phyloP scores from a whole-genome alignment of 164 flowering plant species.

The Umbilicus rupestris region DNA sequence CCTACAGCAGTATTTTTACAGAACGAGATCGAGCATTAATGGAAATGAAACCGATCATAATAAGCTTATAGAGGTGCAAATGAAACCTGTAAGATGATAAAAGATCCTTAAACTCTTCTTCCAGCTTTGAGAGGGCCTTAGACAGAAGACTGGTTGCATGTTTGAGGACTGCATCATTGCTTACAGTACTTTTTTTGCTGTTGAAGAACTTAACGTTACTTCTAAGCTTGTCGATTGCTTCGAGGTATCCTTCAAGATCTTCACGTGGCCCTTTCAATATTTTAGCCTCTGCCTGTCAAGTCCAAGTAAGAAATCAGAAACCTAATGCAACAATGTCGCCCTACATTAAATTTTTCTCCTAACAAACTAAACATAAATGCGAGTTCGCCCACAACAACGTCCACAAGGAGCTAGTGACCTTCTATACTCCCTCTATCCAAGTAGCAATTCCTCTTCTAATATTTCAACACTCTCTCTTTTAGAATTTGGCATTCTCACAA shows the following conservation, averaged over 20 bases:
- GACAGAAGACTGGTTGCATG: constrained; percentile 68
- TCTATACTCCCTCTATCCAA: no score
- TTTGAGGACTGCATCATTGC: constrained; percentile 66
- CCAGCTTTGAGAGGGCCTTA: constrained; percentile 79
- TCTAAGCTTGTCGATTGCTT: constrained; percentile 82
- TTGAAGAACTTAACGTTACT: constrained; percentile 57
- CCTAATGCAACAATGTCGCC: not conserved
- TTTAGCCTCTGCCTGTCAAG: not conserved
- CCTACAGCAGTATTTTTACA: not conserved
- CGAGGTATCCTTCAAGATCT: constrained; percentile 77
- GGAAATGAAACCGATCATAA: not conserved
- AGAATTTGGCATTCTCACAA: no score
- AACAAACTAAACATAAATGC: no score
- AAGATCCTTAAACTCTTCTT: constrained; percentile 76
- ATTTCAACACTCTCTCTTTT: no score
- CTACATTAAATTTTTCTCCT: no score
- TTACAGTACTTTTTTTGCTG: constrained; percentile 55
- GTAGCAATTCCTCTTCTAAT: no score
- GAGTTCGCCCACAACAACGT: no score
- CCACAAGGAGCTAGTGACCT: no score
- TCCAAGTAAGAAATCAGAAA: not conserved
- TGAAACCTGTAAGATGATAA: constrained; percentile 72
- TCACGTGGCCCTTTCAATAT: not conserved
- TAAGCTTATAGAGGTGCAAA: no score
- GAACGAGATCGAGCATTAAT: not conserved